Percentiles rank a stretch among this genome's conserved stretches.
phyloP scores from a whole-genome alignment of 2,329 filamentous ascomycete species.

The Aulographum hederae region DNA sequence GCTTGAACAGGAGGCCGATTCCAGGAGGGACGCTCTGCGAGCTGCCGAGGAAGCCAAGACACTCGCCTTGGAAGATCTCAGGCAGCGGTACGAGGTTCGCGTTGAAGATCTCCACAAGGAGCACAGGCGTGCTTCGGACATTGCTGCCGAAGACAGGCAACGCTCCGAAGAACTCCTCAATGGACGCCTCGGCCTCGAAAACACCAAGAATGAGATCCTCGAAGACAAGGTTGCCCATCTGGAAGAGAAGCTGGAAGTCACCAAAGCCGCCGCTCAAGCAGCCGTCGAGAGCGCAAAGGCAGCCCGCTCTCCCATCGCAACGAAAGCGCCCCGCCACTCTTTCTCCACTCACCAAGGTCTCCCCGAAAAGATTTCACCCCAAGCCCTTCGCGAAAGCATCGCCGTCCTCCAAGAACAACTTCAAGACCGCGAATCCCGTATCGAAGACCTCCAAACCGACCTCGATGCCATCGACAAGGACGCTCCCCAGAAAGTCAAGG shows the following conservation, averaged over 20 bases:
- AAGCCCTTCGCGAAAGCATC: slow-evolving; percentile 89
- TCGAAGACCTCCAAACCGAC: slow-evolving; percentile 68
- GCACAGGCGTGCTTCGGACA: slow-evolving; percentile 26
- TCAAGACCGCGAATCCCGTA: slow-evolving; percentile 77
- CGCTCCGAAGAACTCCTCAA: slow-evolving; percentile 61
- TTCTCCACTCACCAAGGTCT: slow-evolving; percentile 24
- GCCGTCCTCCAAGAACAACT: slow-evolving; percentile 92
- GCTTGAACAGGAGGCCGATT: slow-evolving; percentile 60
- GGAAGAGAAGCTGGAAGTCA: slow-evolving; percentile 80
- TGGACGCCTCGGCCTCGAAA: slow-evolving; percentile 63
- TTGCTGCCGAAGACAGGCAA: slow-evolving; percentile 42
- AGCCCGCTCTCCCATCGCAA: slow-evolving; percentile 14
- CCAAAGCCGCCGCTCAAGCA: slow-evolving; percentile 70
- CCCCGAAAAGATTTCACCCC: slow-evolving; percentile 79
- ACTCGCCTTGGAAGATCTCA: slow-evolving; percentile 35
- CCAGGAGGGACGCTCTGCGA: slow-evolving; percentile 40
- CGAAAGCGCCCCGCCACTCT: slow-evolving; percentile 6
- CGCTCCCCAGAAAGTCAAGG: slow-evolving; percentile 64
- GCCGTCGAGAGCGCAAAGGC: slow-evolving; percentile 50
- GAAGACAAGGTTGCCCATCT: slow-evolving; percentile 72
- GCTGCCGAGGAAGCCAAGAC: slow-evolving; percentile 35
- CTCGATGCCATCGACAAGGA: slow-evolving; percentile 55
- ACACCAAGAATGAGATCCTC: slow-evolving; percentile 69
- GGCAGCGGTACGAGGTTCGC: slow-evolving; percentile 17
- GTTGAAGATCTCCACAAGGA: slow-evolving; percentile 46